phyloP scores from a whole-genome alignment of 495 filamentous ascomycete genomes.

The Hapsidospora chrysogenum region DNA sequence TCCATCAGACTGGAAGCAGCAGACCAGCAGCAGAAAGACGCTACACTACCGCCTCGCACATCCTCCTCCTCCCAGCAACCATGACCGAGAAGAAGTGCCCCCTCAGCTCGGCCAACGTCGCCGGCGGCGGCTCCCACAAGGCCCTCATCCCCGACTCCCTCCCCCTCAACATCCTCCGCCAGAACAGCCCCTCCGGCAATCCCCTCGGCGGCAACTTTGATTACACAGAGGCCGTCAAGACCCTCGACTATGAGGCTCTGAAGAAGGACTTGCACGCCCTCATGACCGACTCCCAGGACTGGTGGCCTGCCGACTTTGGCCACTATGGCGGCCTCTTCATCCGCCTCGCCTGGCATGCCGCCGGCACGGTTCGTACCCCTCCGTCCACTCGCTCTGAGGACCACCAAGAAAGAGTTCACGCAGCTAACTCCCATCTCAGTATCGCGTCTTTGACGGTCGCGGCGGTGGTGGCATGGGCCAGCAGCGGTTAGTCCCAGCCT shows the following conservation, averaged over 20 bases:
- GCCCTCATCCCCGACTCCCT: conserved; percentile 45
- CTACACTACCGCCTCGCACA: not conserved
- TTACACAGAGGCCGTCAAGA: conserved; percentile 53
- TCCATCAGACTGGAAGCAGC: too few species aligned
- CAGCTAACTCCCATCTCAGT: too few species aligned
- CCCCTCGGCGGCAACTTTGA: conserved; percentile 44
- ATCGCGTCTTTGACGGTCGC: conserved; percentile 54
- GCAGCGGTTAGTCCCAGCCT: too few species aligned
- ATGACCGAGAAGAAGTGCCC: conserved; percentile 1
- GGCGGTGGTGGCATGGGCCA: conserved; percentile 55
- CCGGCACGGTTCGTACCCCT: too few species aligned
- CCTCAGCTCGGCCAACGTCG: conserved; percentile 20
- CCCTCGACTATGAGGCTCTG: conserved; percentile 48
- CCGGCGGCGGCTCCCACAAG: conserved; percentile 39
- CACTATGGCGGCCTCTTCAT: conserved; percentile 64
- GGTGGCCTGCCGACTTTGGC: conserved; percentile 63
- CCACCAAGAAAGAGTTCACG: too few species aligned
- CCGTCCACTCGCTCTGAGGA: too few species aligned
- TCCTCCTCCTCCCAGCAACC: not conserved
- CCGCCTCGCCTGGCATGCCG: conserved; percentile 64
- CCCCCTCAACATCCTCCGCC: conserved; percentile 52
- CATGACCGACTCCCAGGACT: conserved; percentile 63
- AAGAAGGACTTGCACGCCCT: conserved; percentile 50
- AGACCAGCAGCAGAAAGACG: too few species aligned
- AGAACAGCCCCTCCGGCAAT: conserved; percentile 44